These are phyloP conservation scores for Chondrus crispus DNA, from an alignment of 23 red algal species.

Conservation along the genomic window DNA sequence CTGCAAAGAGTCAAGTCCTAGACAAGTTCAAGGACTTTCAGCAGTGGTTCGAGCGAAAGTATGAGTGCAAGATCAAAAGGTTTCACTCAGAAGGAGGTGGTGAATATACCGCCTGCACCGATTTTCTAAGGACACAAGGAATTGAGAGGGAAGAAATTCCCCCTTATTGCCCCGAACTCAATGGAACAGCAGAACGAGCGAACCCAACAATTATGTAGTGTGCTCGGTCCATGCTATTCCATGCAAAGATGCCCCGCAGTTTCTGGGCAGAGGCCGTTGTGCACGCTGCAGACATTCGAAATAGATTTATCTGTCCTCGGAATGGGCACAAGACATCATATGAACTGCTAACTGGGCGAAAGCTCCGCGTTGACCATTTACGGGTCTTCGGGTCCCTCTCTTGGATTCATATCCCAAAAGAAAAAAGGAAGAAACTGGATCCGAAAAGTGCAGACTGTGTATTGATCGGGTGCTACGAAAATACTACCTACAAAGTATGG, in stretches of 20 bases:
- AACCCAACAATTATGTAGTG: neutral
- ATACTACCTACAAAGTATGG: neutral
- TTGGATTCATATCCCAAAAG: neutral
- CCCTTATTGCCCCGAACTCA: neutral
- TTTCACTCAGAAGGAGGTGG: neutral
- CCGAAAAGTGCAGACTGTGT: neutral
- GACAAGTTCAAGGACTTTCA: neutral
- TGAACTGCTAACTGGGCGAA: neutral
- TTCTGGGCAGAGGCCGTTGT: neutral
- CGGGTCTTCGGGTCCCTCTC: neutral
- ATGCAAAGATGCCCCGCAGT: neutral
- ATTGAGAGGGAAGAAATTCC: neutral
- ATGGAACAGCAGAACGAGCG: neutral
- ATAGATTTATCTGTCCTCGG: neutral
- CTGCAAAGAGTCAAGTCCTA: neutral
- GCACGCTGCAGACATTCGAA: neutral
- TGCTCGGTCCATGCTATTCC: neutral
- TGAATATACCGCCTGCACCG: neutral
- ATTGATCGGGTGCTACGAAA: neutral
- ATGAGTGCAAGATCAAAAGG: too few species aligned
- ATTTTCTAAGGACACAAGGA: neutral
- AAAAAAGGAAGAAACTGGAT: neutral
- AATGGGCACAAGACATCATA: neutral
- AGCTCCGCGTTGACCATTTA: neutral
- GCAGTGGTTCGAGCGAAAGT: neutral